Conservation (phyloP, 2,329 filamentous ascomycete genomes). For the Diplocarpon rosae region DNA sequence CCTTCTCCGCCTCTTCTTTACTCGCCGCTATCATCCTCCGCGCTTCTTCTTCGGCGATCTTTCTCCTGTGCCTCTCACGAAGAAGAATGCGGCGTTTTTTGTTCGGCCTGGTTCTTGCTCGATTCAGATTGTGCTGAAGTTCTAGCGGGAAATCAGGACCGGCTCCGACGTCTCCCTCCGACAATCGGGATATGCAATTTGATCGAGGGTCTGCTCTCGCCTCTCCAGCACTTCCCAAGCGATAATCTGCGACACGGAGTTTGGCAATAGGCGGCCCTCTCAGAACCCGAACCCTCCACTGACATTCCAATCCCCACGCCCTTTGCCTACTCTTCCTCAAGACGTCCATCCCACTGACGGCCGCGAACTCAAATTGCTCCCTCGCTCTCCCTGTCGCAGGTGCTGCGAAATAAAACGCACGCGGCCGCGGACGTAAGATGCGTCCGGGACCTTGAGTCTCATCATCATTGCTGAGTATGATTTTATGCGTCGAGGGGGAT, state of each 20-base stretch:
- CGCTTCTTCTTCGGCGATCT: slow-evolving; percentile 27
- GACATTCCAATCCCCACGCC: slow-evolving; percentile 48
- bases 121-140: slow-evolving; percentile 1
- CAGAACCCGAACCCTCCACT: slow-evolving; percentile 39
- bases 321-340: slow-evolving; percentile 32
- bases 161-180: neutral
- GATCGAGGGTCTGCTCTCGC: too few species aligned
- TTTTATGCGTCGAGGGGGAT: slow-evolving; percentile 27
- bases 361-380: slow-evolving; percentile 33
- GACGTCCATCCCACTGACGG: slow-evolving; percentile 43
- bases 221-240: too few species aligned
- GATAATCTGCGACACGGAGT: too few species aligned
- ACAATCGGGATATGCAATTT: neutral
- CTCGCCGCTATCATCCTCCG: slow-evolving; percentile 31
- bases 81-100: slow-evolving; percentile 48
- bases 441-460: slow-evolving; percentile 31
- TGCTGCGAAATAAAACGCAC: slow-evolving; percentile 38
- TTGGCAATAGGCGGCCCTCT: neutral
- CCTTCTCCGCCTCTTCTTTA: slow-evolving; percentile 45
- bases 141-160: neutral
- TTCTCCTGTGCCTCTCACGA: slow-evolving; percentile 32
- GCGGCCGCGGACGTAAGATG: slow-evolving; percentile 32
- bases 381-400: slow-evolving; percentile 30
- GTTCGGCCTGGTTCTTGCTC: slow-evolving; percentile 37
- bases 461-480: slow-evolving; percentile 37